Conservation (phyloP, 805 yeast genomes). For the Priceomyces fermenticarens region DNA sequence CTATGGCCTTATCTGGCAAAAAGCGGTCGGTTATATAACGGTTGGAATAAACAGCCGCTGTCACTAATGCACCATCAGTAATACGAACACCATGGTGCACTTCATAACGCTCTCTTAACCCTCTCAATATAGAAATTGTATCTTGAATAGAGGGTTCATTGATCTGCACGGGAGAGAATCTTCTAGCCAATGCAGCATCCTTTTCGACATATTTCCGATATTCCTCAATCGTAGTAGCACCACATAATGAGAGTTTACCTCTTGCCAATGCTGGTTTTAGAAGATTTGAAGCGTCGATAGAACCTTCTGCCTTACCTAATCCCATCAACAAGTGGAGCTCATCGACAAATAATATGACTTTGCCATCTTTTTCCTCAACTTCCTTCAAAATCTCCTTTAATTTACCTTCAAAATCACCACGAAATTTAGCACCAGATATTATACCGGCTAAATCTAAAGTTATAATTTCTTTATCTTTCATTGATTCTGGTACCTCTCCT, state of each 20-base stretch:
- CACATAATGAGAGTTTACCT: conserved; percentile 89
- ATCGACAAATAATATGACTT: conserved; percentile 80
- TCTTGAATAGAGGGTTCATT: conserved; percentile 89
- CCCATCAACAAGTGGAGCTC: conserved; percentile 89
- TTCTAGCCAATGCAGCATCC: conserved; percentile 91
- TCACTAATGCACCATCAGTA: conserved; percentile 86
- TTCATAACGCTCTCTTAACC: conserved; percentile 90
- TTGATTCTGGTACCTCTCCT: conserved; percentile 92
- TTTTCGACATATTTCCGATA: conserved; percentile 90
- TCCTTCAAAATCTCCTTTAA: conserved; percentile 78
- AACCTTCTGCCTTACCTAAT: conserved; percentile 89
- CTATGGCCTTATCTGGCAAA: conserved; percentile 95
- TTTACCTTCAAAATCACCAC: conserved; percentile 96
- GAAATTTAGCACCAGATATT: conserved; percentile 90
- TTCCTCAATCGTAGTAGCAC: conserved; percentile 95
- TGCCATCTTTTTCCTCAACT: conserved; percentile 73
- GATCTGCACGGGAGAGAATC: conserved; percentile 85
- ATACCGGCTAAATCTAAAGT: conserved; percentile 85
- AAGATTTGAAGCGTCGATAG: conserved; percentile 92
- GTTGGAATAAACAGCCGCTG: conserved; percentile 87
- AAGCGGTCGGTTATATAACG: conserved; percentile 89
- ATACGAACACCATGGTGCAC: conserved; percentile 97
- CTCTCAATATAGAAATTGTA: conserved; percentile 87
- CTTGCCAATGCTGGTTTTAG: conserved; percentile 92
- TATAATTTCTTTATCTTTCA: conserved; percentile 80